Evolutionary conservation across 1,139 yeast genomes (phyloP).

Genomic region (Yamadazyma taylorii): DNA sequence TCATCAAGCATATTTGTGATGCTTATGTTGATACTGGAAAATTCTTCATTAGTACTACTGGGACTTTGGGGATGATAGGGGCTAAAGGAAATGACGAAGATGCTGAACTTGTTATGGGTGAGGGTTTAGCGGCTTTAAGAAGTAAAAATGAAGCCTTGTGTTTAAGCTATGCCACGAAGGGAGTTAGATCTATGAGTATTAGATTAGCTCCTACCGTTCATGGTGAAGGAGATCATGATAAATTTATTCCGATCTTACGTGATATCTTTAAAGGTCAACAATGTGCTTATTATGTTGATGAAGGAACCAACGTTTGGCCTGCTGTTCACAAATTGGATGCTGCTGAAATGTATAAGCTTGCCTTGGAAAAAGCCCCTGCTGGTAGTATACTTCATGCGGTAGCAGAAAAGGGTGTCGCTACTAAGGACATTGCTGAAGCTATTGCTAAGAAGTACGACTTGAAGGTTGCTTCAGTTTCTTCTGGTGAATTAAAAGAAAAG

Average conservation of each 20-base stretch:
- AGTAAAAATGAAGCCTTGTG: constrained; percentile 8
- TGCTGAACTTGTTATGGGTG: background rate
- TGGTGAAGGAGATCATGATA: constrained; percentile 20
- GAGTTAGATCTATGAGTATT: constrained; percentile 19
- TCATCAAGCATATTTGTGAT: constrained; percentile 20
- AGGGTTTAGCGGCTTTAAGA: constrained; percentile 2
- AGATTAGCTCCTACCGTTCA: constrained; percentile 30
- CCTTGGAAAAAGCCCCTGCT: constrained; percentile 23
- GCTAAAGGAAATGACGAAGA: background rate
- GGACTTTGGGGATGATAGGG: constrained; percentile 9
- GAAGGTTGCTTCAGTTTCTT: constrained; percentile 13
- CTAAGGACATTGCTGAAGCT: constrained; percentile 22
- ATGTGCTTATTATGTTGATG: constrained; percentile 20
- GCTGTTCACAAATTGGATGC: constrained; percentile 30
- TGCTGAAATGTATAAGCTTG: constrained; percentile 22
- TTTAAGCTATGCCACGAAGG: constrained; percentile 17
- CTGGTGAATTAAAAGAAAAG: constrained; percentile 9
- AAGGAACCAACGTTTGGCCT: constrained; percentile 28
- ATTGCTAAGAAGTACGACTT: constrained; percentile 19
- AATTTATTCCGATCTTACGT: constrained; percentile 16
- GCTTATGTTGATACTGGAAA: constrained; percentile 22
- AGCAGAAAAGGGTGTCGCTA: constrained; percentile 19
- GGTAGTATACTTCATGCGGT: constrained; percentile 24
- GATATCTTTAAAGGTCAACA: constrained; percentile 15
- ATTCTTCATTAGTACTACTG: constrained; percentile 18